These are phyloP conservation scores for Monilinia vaccinii-corymbosi DNA, from an alignment of 2,329 filamentous ascomycete genomes.

Conservation along the genomic window DNA sequence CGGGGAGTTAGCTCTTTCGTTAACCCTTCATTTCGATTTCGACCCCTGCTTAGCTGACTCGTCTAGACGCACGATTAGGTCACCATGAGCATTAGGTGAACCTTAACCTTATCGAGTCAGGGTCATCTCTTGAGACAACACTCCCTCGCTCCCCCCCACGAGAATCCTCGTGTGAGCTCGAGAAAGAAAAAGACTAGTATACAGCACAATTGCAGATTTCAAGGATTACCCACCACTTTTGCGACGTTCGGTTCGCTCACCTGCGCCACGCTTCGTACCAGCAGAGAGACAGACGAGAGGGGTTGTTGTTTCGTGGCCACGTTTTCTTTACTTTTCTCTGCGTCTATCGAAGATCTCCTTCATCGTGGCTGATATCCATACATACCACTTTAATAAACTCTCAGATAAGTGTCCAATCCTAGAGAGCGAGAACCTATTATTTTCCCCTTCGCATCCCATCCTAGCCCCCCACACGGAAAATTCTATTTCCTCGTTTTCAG, in stretches of 20 bases:
- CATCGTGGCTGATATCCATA: neutral
- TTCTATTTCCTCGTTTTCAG: neutral
- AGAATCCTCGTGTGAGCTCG: neutral
- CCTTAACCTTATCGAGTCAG: neutral
- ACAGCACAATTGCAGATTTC: neutral
- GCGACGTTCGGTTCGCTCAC: neutral
- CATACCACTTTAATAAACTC: neutral
- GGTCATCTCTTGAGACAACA: neutral
- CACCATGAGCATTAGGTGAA: neutral
- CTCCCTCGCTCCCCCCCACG: too few relatives aligned
- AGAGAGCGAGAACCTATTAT: too few relatives aligned
- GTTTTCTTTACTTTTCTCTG: neutral
- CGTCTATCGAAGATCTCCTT: neutral
- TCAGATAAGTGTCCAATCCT: neutral
- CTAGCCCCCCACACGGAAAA: neutral
- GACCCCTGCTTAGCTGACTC: neutral
- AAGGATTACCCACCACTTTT: conserved; percentile 8
- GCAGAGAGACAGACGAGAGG: neutral
- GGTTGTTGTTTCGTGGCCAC: neutral
- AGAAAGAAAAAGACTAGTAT: neutral
- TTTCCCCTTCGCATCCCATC: neutral
- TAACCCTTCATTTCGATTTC: neutral
- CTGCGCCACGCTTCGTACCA: conserved; percentile 4
- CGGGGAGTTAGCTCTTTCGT: neutral
- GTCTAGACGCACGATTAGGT: neutral